Conservation (phyloP, 1,284 basidiomycete species). For the Phlebopus sp. region DNA sequence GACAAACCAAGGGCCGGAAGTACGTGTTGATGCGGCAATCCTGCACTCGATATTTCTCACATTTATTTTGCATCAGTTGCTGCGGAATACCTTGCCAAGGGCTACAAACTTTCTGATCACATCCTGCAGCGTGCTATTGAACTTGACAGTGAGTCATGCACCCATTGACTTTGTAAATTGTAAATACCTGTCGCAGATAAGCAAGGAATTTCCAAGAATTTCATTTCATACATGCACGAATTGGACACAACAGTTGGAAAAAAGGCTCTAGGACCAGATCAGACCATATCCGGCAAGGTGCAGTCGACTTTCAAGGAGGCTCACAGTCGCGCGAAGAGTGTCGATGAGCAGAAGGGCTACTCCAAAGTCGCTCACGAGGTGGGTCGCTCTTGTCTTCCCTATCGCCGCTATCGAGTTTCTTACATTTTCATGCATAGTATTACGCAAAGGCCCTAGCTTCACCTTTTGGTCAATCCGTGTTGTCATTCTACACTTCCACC, state of each 20-base stretch:
- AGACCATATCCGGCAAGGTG: constrained; percentile 74
- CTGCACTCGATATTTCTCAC: not conserved
- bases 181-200: constrained; percentile 47
- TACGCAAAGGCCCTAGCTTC: constrained; percentile 75
- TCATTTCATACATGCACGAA: constrained; percentile 73
- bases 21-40: constrained; percentile 33
- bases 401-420: not conserved
- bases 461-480: constrained; percentile 74
- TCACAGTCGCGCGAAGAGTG: constrained; percentile 60
- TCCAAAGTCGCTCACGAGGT: constrained; percentile 68
- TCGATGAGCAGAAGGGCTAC: constrained; percentile 82
- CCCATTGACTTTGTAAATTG: not conserved
- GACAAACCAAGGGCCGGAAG: constrained; percentile 83
- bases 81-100: constrained; percentile 87
- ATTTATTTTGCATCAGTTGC: constrained; percentile 49
- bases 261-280: constrained; percentile 65
- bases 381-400: constrained; percentile 21
- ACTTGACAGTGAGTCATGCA: constrained; percentile 61
- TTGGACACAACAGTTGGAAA: constrained; percentile 71
- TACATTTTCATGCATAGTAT: constrained; percentile 48
- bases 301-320: constrained; percentile 61
- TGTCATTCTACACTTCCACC: constrained; percentile 74
- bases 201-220: constrained; percentile 83
- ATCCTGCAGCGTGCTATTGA: constrained; percentile 86
- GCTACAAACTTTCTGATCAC: constrained; percentile 78